Evolutionary conservation across 2,329 filamentous ascomycete genomes (phyloP).

Genomic region (Colletotrichum somersetense): DNA sequence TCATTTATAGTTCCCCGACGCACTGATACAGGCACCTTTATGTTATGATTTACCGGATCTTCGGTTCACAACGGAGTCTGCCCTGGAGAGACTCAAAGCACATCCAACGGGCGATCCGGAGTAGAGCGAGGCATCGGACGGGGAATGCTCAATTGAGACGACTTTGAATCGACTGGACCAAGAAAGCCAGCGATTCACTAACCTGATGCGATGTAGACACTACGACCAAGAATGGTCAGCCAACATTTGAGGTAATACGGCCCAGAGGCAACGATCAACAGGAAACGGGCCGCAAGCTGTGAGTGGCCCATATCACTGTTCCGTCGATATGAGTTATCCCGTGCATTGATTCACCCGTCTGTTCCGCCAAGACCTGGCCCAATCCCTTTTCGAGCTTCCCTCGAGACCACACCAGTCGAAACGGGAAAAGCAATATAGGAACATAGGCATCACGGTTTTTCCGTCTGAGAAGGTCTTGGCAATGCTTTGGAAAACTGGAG

Average conservation of each 20-base stretch:
- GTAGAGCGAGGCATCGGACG: constrained; percentile 19
- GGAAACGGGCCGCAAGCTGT: not conserved
- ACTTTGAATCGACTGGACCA: constrained; percentile 4
- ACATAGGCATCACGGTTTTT: constrained; percentile 18
- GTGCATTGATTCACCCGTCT: not conserved
- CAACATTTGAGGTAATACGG: constrained; percentile 1
- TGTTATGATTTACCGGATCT: constrained; percentile 11
- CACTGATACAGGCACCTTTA: constrained; percentile 29
- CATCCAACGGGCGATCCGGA: not conserved
- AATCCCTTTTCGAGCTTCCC: constrained; percentile 7
- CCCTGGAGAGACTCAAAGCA: not conserved
- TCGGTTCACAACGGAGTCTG: constrained; percentile 5
- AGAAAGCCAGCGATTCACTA: constrained; percentile 5
- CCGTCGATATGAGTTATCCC: constrained; percentile 4
- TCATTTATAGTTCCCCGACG: constrained; percentile 26
- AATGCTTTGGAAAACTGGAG: constrained; percentile 37
- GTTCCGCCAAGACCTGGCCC: constrained; percentile 21
- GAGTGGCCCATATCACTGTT: constrained; percentile 11
- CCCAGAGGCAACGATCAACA: not conserved
- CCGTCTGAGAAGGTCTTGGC: constrained; percentile 36
- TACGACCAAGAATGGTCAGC: not conserved
- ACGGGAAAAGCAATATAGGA: constrained; percentile 12
- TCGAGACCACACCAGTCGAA: constrained; percentile 10
- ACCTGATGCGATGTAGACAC: constrained; percentile 5
- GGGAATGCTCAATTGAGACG: not conserved